Conservation (phyloP, 345 rosid genomes). For the Populus alba region DNA sequence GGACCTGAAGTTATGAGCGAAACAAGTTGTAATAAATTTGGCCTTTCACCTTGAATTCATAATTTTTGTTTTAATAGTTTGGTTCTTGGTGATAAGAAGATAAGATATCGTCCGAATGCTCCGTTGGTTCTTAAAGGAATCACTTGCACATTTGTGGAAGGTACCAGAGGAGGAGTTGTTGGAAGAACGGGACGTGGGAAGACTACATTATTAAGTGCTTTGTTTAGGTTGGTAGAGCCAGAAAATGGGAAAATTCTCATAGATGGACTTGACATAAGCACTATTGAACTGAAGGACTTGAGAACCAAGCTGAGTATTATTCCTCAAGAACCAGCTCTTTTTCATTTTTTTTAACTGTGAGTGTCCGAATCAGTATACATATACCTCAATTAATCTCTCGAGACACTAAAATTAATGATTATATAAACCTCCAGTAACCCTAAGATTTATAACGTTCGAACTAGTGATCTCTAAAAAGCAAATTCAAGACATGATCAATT, state of each 20-base stretch:
- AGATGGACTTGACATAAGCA: conserved; percentile 64
- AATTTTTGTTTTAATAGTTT: conserved; percentile 9
- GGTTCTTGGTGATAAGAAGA: conserved; percentile 17
- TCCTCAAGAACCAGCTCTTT: conserved; percentile 61
- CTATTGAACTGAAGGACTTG: conserved; percentile 68
- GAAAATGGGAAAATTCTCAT: conserved; percentile 55
- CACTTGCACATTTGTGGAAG: conserved; percentile 66
- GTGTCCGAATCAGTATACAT: no score
- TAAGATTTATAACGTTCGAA: fast-evolving
- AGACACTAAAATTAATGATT: no score
- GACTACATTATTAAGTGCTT: conserved; percentile 68
- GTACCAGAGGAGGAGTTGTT: conserved; percentile 43
- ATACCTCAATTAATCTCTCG: no score
- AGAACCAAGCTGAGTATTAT: conserved; percentile 76
- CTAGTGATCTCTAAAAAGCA: fast-evolving
- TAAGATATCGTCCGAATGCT: conserved; percentile 66
- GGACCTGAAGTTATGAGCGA: conserved; percentile 47
- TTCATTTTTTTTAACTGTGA: no score
- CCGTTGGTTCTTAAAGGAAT: conserved; percentile 73
- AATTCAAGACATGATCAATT: fast-evolving
- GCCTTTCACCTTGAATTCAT: neutral
- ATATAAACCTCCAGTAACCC: fast-evolving
- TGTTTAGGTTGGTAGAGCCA: conserved; percentile 75
- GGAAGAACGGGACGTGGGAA: conserved; percentile 57
- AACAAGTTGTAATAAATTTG: neutral